A percentile compares a stretch with the other conserved stretches of the same genome.
phyloP scores from a whole-genome alignment of 2,329 filamentous ascomycete genomes.

The Colletotrichum echinochloae region DNA sequence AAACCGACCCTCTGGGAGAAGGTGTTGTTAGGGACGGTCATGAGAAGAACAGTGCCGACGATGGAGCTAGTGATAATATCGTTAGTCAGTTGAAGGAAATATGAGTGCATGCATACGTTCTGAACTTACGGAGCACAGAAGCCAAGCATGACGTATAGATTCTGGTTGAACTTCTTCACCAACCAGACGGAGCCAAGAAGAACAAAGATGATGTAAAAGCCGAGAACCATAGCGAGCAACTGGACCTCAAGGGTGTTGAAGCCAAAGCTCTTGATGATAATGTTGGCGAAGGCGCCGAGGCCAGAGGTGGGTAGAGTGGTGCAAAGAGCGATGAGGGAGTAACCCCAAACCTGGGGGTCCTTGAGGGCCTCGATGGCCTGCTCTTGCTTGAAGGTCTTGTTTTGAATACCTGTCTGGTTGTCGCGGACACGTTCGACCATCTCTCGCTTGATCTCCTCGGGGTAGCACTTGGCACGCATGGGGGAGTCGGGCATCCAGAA shows the following conservation, averaged over 20 bases:
- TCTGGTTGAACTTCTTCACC: conserved; percentile 77
- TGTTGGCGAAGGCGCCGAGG: conserved; percentile 78
- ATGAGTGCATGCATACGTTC: neutral
- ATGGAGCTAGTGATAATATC: conserved; percentile 65
- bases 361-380: conserved; percentile 64
- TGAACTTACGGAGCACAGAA: conserved; percentile 73
- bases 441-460: conserved; percentile 72
- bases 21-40: conserved; percentile 72
- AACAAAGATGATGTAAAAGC: conserved; percentile 78
- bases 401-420: conserved; percentile 73
- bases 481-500: conserved; percentile 76
- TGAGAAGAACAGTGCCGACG: conserved; percentile 77
- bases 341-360: conserved; percentile 76
- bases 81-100: neutral
- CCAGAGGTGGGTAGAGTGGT: conserved; percentile 81
- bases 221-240: conserved; percentile 80
- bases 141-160: conserved; percentile 72
- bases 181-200: conserved; percentile 75
- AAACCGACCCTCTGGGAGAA: conserved; percentile 73
- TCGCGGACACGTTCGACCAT: conserved; percentile 71
- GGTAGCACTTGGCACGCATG: conserved; percentile 78
- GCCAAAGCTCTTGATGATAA: conserved; percentile 78
- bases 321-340: conserved; percentile 74
- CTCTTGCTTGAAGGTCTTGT: conserved; percentile 60
- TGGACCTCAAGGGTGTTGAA: conserved; percentile 77